These are phyloP conservation scores for Pugionium dolabratum DNA, from an alignment of 345 rosid species.

Conservation along the genomic window DNA sequence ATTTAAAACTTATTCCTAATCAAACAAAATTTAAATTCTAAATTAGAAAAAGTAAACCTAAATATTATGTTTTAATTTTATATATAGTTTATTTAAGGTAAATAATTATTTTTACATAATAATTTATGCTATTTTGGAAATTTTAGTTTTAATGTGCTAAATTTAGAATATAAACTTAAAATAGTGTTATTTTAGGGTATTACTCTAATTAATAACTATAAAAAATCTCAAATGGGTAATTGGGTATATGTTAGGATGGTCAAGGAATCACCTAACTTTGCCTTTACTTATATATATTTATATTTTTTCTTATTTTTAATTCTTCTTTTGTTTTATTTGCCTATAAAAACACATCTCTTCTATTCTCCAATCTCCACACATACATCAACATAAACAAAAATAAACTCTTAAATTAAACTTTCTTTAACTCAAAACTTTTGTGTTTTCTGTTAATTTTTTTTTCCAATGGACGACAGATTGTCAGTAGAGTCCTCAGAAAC, in stretches of 20 bases:
- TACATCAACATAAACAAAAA: neutral
- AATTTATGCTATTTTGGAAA: no score
- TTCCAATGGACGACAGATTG: slow-evolving; percentile 40
- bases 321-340: slow-evolving; percentile 11
- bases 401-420: neutral
- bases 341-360: slow-evolving; percentile 19
- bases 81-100: no score
- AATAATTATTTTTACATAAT: no score
- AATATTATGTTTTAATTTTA: no score
- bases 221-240: no score
- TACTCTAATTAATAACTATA: no score
- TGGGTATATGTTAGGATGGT: neutral
- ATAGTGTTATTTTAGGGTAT: no score
- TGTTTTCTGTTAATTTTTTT: neutral
- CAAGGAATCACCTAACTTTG: slow-evolving; percentile 23
- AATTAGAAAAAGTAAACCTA: no score
- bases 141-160: no score
- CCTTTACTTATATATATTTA: neutral
- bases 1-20: no score
- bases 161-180: no score
- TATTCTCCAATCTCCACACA: slow-evolving; percentile 7
- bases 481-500: slow-evolving; percentile 46
- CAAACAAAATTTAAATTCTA: no score
- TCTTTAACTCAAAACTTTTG: neutral
- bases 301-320: neutral